Conservation (phyloP, 179 eudicot genomes). For the Spinacia oleracea region DNA sequence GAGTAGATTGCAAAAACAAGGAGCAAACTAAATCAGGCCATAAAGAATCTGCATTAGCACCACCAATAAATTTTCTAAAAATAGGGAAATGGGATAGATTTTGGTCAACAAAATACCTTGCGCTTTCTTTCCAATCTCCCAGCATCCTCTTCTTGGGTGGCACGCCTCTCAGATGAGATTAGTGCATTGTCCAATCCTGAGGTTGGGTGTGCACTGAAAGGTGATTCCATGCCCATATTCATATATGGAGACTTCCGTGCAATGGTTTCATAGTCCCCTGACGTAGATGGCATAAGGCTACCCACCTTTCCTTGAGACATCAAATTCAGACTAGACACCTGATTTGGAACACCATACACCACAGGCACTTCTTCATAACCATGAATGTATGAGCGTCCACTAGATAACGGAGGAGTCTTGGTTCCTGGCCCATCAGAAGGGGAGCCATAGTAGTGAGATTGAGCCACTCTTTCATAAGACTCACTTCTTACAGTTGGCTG, state of each 20-base stretch:
- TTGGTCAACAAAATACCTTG: slow-evolving; percentile 48
- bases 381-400: slow-evolving; percentile 51
- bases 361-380: slow-evolving; percentile 58
- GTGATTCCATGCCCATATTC: slow-evolving; percentile 48
- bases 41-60: not conserved
- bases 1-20: slow-evolving; percentile 7
- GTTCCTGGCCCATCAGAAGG: slow-evolving; percentile 52
- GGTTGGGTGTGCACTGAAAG: slow-evolving; percentile 50
- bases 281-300: slow-evolving; percentile 51
- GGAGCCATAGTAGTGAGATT: slow-evolving; percentile 61
- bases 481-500: slow-evolving; percentile 73
- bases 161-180: slow-evolving; percentile 49
- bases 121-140: slow-evolving; percentile 68
- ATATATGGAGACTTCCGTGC: slow-evolving; percentile 39
- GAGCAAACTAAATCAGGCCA: not conserved
- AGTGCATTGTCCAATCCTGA: slow-evolving; percentile 46
- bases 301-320: slow-evolving; percentile 59
- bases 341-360: slow-evolving; percentile 51
- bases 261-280: slow-evolving; percentile 49
- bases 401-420: slow-evolving; percentile 46
- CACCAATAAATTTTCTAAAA: not conserved
- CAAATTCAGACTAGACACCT: slow-evolving; percentile 50
- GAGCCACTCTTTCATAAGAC: slow-evolving; percentile 60
- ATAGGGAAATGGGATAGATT: not conserved
- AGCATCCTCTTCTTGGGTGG: slow-evolving; percentile 60